These are phyloP conservation scores for Tephrocybe rancida DNA, from an alignment of 768 basidiomycete species.

Conservation along the genomic window DNA sequence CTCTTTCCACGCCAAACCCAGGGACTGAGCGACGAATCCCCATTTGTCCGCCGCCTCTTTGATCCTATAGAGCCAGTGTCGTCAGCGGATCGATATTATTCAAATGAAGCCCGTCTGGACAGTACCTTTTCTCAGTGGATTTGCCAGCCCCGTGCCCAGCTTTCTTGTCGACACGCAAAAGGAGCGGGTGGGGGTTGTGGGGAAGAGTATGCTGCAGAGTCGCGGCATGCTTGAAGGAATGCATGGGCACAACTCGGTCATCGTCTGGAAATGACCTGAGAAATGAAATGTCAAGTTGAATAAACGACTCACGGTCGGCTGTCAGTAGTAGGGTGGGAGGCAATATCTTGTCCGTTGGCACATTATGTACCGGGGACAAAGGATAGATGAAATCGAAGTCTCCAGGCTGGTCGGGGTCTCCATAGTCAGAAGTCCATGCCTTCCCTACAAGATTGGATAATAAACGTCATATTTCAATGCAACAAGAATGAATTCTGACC, in stretches of 20 bases:
- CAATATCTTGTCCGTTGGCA: slow-evolving; percentile 58
- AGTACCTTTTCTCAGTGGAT: slow-evolving; percentile 67
- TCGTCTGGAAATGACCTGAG: slow-evolving; percentile 51
- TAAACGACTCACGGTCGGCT: slow-evolving; percentile 69
- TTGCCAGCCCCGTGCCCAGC: slow-evolving; percentile 84
- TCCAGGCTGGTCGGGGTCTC: slow-evolving; percentile 69
- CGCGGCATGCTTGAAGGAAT: slow-evolving; percentile 84
- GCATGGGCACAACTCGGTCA: slow-evolving; percentile 85
- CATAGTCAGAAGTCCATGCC: slow-evolving; percentile 82
- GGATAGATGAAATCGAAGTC: slow-evolving; percentile 87
- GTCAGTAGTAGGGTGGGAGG: slow-evolving; percentile 79
- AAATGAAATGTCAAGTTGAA: background rate
- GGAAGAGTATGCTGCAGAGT: slow-evolving; percentile 70
- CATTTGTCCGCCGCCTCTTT: slow-evolving; percentile 78
- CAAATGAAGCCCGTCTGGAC: background rate
- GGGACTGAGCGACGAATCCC: slow-evolving; percentile 70
- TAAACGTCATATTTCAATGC: slow-evolving; percentile 8
- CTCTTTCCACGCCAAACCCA: slow-evolving; percentile 51
- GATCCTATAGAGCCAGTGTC: slow-evolving; percentile 49
- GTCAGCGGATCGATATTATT: background rate
- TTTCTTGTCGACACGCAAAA: slow-evolving; percentile 79
- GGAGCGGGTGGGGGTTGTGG: slow-evolving; percentile 70
- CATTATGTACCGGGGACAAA: slow-evolving; percentile 80
- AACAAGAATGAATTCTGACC: slow-evolving; percentile 37
- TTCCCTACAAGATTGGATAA: slow-evolving; percentile 42